Evolutionary conservation across 2,329 filamentous ascomycete species (phyloP), one percentile per base, ranked within the genome.

Genomic region (Xylariaceae sp.): DNA sequence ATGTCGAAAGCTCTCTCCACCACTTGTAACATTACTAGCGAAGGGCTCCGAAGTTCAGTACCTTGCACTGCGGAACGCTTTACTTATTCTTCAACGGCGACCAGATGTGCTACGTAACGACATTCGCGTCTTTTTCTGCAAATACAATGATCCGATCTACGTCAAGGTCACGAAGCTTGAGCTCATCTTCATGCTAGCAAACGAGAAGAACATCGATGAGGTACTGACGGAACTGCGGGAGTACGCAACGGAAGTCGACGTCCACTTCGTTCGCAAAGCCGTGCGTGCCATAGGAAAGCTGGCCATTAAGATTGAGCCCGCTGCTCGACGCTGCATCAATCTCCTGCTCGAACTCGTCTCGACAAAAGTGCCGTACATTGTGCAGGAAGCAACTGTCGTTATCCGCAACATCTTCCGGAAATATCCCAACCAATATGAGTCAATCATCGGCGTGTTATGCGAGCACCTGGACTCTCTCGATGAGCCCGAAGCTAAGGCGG

Each of bases 1-100:
- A 34, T 97, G 92, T 75, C 87, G 90, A 67, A 99, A 98, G 76
- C 82, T 99, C 9, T 98, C 95, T 6, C 95, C 95, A 12, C 95
- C 95, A 3, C 82, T 99, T 3, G 94, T 99, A 28, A 99, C 95
- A 0, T 82, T 99, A 7, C 83, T 99, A 21, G 95, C 94, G 48
- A 99, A 99, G 76, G 94, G 94, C 0, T 92, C 95, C 0, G 95
- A 99, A 73, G 95, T 99, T n/a, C 95, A 99, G 73, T 99, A 99
- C 71, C 83, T 99, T 6, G 95, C 95, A 0, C 82, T 99, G 16
- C 84, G 95, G 62, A 99, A 99, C 71, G 95, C 95, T 0, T 82
- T 99, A 2, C 81, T 99, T 12, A 99, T 99, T 65, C 79, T 99
- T 49, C 95, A 99, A 74, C 84, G 94, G 67, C 84, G 94, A 53